Base-by-base conservation (phyloP, 192 early-diverging fungal species). In the Physocladia obscura region DNA sequence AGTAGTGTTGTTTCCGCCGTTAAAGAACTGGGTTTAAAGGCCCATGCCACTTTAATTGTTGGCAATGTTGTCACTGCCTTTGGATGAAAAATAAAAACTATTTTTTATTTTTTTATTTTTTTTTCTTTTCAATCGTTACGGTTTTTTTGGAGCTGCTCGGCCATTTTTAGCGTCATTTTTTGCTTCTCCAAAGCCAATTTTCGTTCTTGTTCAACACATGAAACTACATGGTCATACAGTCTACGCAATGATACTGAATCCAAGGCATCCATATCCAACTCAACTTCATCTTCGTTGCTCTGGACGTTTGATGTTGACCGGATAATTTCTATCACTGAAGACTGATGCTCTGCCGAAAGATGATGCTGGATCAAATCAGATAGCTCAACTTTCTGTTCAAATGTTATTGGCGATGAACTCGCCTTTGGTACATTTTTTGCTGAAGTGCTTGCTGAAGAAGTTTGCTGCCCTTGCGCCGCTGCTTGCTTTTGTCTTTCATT, bases 21-120 rank as follows among this genome's bases (percentile, higher is more conserved):
- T 8, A 81, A 87, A 59, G 83, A 85, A 32, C 75, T 84, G 21
- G 83, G 84, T 1, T 81, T 91, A 47, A 88, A 89, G 19, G 81
- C 89, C 4, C 93, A 93, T 26, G 85, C 89, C 0, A 88, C 92
- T 0, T 80, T 95, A 61, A 84, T 93, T 6, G 83, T 89, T 26
- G 93, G 93, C 2, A 59, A 82, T 56, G 82, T 86, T 0, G 90
- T 91, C 11, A 62, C 71, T 51, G 76, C 71, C 31, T 56, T 83
- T 37, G 34, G 36, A 38, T 17, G n/a, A 62, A 38, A 62, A 44
- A 6, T 19, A 62, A 44, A 44, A 40, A 17, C 13, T 54, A 8
- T 21, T 6, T 32, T 11, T 5, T 4, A 29, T 62, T 47, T 38
- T 35, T 38, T 44, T 32, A 57, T 8, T 57, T 31, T 34, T 35